Base-by-base conservation (phyloP, 768 basidiomycete species). In the Gloeopeniophorella convolvens region DNA sequence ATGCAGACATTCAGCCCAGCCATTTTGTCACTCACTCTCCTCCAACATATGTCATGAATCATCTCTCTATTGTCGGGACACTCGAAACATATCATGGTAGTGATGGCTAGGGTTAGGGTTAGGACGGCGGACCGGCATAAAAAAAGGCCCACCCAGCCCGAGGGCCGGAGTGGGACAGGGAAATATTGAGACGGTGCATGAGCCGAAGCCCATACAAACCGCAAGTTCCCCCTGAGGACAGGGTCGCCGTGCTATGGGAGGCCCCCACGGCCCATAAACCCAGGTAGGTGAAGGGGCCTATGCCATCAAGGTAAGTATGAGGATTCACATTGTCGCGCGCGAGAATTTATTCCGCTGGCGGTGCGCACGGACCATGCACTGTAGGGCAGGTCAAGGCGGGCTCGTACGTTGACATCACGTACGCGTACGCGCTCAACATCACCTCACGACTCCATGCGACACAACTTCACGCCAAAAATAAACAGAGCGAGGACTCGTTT, bases 181-280 rank as follows among this genome's bases (percentile, higher is more conserved):
- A 84, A 84, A 84, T 83, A 83, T 83, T 82, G 59, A 72, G 80
- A 83, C 79, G 75, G 75, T 84, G 80, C 82, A 81, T 82, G 77
- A 73, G 72, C 81, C 79, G 71, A 76, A 77, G 77, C 77, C 66
- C 78, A 82, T 57, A 60, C 60, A 61, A 60, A 59, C 55, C 56
- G 51, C 50, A 42, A 51, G 53, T 41, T 57, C 52, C 56, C 59
- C 55, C 52, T 61, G 60, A 12, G 59, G 59, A 60, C 59, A 60
- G 20, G 59, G 59, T 60, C 59, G 59, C 59, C 59, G 59, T 60
- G 59, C 59, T 57, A 60, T 60, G 59, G 55, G 52, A 58, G 51
- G 56, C 45, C 57, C 59, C 54, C 50, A 53, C 49, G 30, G 59
- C 60, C 60, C 60, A 59, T 48, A 60, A 23, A 46, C 59, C 60